Evolutionary conservation across 2,329 filamentous ascomycete genomes (phyloP), one percentile per base, ranked within the genome.

Genomic region (Aureobasidium mangrovei): DNA sequence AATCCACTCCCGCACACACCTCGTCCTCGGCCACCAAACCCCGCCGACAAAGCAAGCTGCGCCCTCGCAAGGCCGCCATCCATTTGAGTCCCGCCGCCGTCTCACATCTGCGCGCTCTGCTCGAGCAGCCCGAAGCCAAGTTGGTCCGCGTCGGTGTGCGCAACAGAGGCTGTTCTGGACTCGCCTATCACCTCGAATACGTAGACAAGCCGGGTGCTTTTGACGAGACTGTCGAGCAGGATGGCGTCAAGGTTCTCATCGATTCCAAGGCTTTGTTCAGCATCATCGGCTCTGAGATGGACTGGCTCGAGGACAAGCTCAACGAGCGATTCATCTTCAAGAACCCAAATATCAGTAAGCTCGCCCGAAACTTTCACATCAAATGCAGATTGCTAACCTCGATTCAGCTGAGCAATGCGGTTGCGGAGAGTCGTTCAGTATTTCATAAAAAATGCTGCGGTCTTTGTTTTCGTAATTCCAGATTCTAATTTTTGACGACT

Each of bases 211-310:
- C 91, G 0, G 89, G 84, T 3, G 76, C 80, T 36, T 91, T 97
- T 64, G 93, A 98, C 64, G 93, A 98, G 70, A 78, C 84, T 49
- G 89, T 98, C 1, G 91, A 94, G 67, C 93, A 98, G 69, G 93
- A 97, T 64, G 93, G 91, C 0, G 91, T 98, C 55, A 91, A 88
- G 72, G 91, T 98, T 33, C 70, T 97, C 68, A 93, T 98, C 55
- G 93, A 98, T 70, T 95, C 88, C 77, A 97, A 96, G 75, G 93
- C 93, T 40, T 74, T 98, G 47, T 91, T 98, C 69, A 97, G 91
- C 70, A 97, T 98, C 53, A 96, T 98, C 63, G 93, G 93, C 4
- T 95, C 87, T 66, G 91, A 97, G 73, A 98, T 98, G 93, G 93
- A 98, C 67, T 98, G 91, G 91, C 79, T 91, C 8, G 91, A 97